Conservation (phyloP, 768 basidiomycete species). For the Gymnopilus dilepis region DNA sequence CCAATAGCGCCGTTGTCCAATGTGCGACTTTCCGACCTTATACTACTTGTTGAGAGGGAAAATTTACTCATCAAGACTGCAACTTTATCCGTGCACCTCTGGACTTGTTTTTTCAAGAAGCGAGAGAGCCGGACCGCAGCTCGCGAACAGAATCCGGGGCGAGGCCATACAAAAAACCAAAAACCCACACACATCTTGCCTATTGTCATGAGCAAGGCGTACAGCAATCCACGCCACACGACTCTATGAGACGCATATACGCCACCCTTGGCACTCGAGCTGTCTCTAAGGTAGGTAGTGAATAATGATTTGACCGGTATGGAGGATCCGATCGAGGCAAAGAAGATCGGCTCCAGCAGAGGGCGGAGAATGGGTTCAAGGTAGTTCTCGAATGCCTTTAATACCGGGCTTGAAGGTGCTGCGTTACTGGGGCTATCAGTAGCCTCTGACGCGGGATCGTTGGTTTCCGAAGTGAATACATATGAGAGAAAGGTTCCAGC, state of each 20-base stretch:
- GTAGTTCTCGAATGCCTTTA: constrained; percentile 39
- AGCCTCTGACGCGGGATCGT: background rate
- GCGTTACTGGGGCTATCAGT: background rate
- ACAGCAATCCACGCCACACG: constrained; percentile 61
- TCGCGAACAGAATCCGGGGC: background rate
- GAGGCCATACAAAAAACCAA: constrained; percentile 46
- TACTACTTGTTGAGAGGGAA: background rate
- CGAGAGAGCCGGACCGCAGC: too few relatives aligned
- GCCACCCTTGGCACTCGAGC: background rate
- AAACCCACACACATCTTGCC: constrained; percentile 56
- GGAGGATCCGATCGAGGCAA: constrained; percentile 65
- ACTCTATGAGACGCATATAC: constrained; percentile 29
- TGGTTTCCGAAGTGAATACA: constrained; percentile 24
- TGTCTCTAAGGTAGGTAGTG: constrained; percentile 37
- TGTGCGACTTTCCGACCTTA: background rate
- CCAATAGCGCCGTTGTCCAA: too few relatives aligned
- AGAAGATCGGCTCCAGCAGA: constrained; percentile 67
- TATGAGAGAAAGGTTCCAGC: constrained; percentile 55
- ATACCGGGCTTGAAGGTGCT: constrained; percentile 1
- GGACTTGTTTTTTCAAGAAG: background rate
- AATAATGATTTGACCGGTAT: constrained; percentile 53
- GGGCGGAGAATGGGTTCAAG: constrained; percentile 43
- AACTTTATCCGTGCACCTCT: background rate
- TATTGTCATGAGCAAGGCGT: constrained; percentile 60
- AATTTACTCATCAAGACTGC: background rate